Percentiles rank a stretch among this genome's conserved stretches.
Conservation (phyloP, 345 rosid genomes). For the Rhodamnia rubescens region DNA sequence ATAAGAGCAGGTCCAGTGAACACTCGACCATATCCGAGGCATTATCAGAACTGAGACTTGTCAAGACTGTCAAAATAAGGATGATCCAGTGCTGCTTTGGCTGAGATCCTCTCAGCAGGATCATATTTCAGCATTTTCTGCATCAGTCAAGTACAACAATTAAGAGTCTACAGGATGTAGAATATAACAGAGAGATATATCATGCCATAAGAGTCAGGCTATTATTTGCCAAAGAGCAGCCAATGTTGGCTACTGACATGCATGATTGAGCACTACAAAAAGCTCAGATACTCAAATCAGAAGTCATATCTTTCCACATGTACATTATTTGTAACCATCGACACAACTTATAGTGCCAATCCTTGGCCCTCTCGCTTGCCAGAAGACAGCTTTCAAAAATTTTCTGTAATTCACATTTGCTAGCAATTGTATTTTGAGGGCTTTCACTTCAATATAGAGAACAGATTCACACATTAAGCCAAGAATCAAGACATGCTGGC, state of each 20-base stretch:
- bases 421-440: background rate
- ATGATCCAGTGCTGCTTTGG: constrained; percentile 85
- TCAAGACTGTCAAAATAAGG: constrained; percentile 82
- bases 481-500: background rate
- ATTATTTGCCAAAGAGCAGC: background rate
- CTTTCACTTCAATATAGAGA: background rate
- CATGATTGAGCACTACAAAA: background rate
- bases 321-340: background rate
- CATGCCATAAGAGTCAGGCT: background rate
- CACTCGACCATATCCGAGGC: background rate
- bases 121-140: constrained; percentile 79
- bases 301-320: background rate
- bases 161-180: background rate
- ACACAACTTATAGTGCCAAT: background rate
- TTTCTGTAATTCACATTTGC: background rate
- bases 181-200: background rate
- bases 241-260: background rate
- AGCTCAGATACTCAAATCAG: background rate
- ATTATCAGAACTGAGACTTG: constrained; percentile 79
- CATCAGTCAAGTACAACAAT: constrained; percentile 8
- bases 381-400: background rate
- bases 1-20: background rate
- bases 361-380: background rate
- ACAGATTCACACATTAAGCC: background rate
- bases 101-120: constrained; percentile 81